Conservation (phyloP, 495 filamentous ascomycete genomes). For the Tuber brumale region DNA sequence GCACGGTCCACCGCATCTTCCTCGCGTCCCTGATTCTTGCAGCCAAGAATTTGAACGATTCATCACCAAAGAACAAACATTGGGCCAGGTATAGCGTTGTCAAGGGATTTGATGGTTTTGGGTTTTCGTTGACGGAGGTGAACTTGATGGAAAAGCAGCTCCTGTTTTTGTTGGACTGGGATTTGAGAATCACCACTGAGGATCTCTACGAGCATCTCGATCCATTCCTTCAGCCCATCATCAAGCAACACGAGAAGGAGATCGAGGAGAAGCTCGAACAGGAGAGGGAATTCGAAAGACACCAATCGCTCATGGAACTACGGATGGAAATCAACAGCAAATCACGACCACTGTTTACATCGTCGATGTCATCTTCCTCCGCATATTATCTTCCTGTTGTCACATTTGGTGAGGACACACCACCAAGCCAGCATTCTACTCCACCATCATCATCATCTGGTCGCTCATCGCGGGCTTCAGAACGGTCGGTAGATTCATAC, state of each 20-base stretch:
- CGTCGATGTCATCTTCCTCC: conserved; percentile 35
- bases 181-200: conserved; percentile 71
- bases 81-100: conserved; percentile 87
- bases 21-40: conserved; percentile 72
- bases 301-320: conserved; percentile 29
- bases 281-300: conserved; percentile 32
- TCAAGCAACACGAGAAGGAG: conserved; percentile 44
- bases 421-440: conserved; percentile 31
- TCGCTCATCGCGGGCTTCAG: conserved; percentile 38
- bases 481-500: conserved; percentile 31
- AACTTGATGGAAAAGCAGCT: conserved; percentile 99
- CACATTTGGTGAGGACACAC: conserved; percentile 24
- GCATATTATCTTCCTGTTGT: conserved; percentile 31
- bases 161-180: conserved; percentile 88
- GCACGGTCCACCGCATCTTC: conserved; percentile 88
- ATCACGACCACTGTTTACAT: conserved; percentile 25
- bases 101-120: conserved; percentile 69
- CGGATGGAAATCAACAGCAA: conserved; percentile 27
- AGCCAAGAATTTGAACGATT: conserved; percentile 77
- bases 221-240: conserved; percentile 77
- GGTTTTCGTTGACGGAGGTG: conserved; percentile 89
- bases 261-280: conserved; percentile 47
- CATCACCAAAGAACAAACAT: conserved; percentile 99
- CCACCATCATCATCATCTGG: conserved; percentile 26
- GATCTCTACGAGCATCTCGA: conserved; percentile 86